Conservation (phyloP, 1,139 yeast species). For the Suhomyces bolitotheri region DNA sequence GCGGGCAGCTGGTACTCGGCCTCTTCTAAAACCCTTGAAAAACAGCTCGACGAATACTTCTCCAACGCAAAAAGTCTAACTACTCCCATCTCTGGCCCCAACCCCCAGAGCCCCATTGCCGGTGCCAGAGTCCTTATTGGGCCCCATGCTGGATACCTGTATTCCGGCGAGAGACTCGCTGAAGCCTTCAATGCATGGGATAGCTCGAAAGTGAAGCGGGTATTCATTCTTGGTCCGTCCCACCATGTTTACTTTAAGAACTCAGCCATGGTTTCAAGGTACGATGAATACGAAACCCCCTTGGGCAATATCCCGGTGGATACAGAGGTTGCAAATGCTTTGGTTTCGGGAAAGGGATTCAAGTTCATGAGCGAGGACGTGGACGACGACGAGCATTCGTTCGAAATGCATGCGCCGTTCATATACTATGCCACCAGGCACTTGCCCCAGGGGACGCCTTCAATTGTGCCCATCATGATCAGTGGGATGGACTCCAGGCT, state of each 20-base stretch:
- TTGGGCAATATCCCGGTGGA: conserved; percentile 76
- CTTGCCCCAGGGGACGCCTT: conserved; percentile 43
- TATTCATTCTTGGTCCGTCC: conserved; percentile 88
- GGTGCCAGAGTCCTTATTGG: conserved; percentile 67
- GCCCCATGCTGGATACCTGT: conserved; percentile 90
- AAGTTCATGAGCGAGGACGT: conserved; percentile 55
- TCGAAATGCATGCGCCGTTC: conserved; percentile 93
- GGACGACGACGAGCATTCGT: conserved; percentile 88
- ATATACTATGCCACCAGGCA: conserved; percentile 50
- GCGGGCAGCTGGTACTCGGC: conserved; percentile 87
- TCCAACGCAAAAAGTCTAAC: conserved; percentile 19
- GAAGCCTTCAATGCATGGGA: conserved; percentile 78
- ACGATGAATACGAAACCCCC: conserved; percentile 70
- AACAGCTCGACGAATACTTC: conserved; percentile 52
- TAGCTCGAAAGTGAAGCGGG: conserved; percentile 52
- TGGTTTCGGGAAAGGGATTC: conserved; percentile 42
- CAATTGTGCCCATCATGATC: conserved; percentile 77
- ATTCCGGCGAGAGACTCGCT: conserved; percentile 77
- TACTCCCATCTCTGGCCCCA: conserved; percentile 5
- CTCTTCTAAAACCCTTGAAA: conserved; percentile 40
- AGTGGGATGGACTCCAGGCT: conserved; percentile 56
- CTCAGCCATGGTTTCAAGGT: conserved; percentile 57
- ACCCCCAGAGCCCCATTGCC: conserved; percentile 21
- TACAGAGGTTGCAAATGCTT: conserved; percentile 35
- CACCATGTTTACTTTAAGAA: conserved; percentile 82